Conservation (phyloP, 805 yeast genomes). For the Candida nonsorbophila region DNA sequence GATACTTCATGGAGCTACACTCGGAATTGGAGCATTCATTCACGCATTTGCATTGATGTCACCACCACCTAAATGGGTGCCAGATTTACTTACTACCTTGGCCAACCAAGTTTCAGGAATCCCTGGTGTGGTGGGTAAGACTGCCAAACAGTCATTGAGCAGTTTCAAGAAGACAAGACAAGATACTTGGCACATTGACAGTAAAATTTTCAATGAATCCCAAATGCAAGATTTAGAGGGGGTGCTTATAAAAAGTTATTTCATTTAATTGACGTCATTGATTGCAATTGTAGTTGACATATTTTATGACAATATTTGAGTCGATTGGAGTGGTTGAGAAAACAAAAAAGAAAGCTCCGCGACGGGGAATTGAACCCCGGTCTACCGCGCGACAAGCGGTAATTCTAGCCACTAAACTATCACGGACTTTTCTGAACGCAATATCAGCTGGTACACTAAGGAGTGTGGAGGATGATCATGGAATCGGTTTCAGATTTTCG, state of each 20-base stretch:
- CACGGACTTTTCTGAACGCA: too few species aligned
- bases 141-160: constrained; percentile 77
- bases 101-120: constrained; percentile 69
- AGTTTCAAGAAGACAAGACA: constrained; percentile 87
- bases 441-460: too few species aligned
- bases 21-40: constrained; percentile 84
- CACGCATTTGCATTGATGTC: constrained; percentile 86
- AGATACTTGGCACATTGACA: constrained; percentile 94
- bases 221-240: constrained; percentile 92
- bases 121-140: constrained; percentile 73
- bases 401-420: too few species aligned
- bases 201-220: constrained; percentile 63
- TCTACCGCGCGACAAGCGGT: too few species aligned
- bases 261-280: constrained; percentile 64
- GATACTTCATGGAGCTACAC: constrained; percentile 73
- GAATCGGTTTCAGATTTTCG: too few species aligned
- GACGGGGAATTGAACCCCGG: too few species aligned
- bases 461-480: too few species aligned
- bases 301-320: too few species aligned
- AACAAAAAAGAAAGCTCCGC: too few species aligned
- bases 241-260: constrained; percentile 87
- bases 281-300: too few species aligned
- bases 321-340: too few species aligned
- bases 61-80: constrained; percentile 92
- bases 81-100: constrained; percentile 59